Evolutionary conservation across 306 rosid species (phyloP), one percentile per base, ranked within the genome.

Genomic region (Vicia sativa): DNA sequence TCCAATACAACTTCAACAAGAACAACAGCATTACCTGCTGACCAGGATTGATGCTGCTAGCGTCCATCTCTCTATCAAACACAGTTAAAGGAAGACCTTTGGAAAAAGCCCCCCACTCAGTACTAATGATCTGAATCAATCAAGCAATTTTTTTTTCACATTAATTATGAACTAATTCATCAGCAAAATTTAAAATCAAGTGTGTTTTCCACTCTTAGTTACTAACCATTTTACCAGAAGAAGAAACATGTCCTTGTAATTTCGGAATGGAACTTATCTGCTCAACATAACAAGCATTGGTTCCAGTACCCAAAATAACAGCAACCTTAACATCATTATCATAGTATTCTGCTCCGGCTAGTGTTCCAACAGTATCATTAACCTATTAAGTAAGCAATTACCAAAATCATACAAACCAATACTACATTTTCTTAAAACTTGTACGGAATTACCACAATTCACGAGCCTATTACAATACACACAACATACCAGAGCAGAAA

Each of bases 251-350:
- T 12, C 84, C 85, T 14, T 81, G 73, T 57, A 87, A 79, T 70
- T 92, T 92, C 18, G 96, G 91, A 77, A 89, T 87, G 71, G 84
- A 82, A 76, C 80, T 76, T 11, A 59, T 77, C 59, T 83, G 83
- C 64, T 92, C 98, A 11, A 89, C 84, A 54, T 92, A 92, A 77
- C 98, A 89, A 70, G 98, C 98, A 52, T 89, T 92, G 55, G 96
- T 92, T 83, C 98, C 98, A 0, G 98, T 92, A 19, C 98, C 98
- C 83, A 92, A 83, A 84, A 92, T 89, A 41, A 87, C 91, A 58
- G 98, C 98, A 75, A 84, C 93, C 82, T 77, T 67, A 34, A 87
- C 96, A 79, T 92, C 96, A 49, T 84, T 77, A 29, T 92, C 98
- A 77, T 84, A 92, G 66, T 89, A 92, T 77, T 85, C 80, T 45